These are phyloP conservation scores for Xylaria polymorpha DNA, from an alignment of 2,329 filamentous ascomycete genomes.

Conservation along the genomic window DNA sequence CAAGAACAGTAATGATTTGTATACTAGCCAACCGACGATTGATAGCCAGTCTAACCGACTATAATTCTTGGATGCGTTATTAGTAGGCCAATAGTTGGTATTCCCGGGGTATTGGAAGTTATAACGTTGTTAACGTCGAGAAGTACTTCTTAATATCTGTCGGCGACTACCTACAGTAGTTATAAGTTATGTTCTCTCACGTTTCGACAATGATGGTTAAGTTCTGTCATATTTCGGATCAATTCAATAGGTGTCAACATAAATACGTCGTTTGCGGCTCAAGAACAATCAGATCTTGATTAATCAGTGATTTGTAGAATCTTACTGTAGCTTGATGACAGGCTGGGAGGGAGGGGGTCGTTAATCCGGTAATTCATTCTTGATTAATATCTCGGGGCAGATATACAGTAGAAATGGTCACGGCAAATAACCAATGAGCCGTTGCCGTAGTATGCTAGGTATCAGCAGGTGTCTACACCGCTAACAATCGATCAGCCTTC, in stretches of 20 bases:
- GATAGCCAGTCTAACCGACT: background rate
- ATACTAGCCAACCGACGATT: background rate
- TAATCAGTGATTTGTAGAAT: background rate
- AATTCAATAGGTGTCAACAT: background rate
- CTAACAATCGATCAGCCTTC: background rate
- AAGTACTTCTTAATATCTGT: background rate
- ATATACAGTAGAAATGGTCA: background rate
- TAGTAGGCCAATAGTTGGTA: background rate
- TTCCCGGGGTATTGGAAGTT: background rate
- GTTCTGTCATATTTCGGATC: background rate
- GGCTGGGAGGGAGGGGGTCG: no score
- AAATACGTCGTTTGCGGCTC: background rate
- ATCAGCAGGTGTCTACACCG: background rate
- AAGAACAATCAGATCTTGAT: background rate
- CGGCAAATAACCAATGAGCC: background rate
- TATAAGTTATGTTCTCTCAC: background rate
- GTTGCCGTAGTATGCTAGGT: background rate
- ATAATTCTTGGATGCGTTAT: background rate
- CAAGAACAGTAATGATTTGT: constrained; percentile 29
- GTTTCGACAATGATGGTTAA: background rate
- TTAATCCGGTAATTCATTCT: no score
- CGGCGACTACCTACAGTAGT: background rate
- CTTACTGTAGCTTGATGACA: constrained; percentile 3
- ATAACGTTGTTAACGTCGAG: background rate
- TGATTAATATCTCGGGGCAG: background rate